A percentile compares a stretch with the other conserved stretches of the same genome.
Evolutionary conservation across 805 yeast genomes (phyloP).

Genomic region (Kodamaea kaohsiungensis): DNA sequence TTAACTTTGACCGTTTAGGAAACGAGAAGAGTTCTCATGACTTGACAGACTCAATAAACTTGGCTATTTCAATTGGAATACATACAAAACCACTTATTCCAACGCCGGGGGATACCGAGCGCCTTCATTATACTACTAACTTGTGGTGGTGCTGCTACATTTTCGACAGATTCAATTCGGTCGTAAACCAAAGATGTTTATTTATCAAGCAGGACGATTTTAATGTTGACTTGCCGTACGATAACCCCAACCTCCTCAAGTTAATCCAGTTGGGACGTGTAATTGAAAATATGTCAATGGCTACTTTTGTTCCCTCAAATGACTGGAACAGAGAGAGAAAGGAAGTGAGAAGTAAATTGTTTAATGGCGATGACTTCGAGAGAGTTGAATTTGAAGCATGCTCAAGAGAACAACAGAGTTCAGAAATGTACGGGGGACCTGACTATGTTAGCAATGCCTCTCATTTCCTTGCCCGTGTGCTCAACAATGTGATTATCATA

Average conservation of each 20-base stretch:
- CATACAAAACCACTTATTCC: constrained; percentile 23
- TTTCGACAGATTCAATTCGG: constrained; percentile 34
- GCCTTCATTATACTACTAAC: constrained; percentile 20
- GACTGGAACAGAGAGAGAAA: constrained; percentile 15
- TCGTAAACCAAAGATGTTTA: constrained; percentile 27
- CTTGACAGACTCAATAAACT: constrained; percentile 28
- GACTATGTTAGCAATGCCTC: constrained; percentile 21
- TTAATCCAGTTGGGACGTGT: constrained; percentile 29
- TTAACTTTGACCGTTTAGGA: constrained; percentile 27
- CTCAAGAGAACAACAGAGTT: constrained; percentile 17
- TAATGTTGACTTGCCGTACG: constrained; percentile 33
- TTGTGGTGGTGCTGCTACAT: constrained; percentile 38
- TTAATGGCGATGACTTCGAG: constrained; percentile 28
- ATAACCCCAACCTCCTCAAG: constrained; percentile 23
- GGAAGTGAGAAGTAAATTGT: constrained; percentile 19
- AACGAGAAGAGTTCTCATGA: constrained; percentile 34
- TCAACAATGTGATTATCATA: constrained; percentile 28
- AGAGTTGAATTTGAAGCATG: constrained; percentile 28
- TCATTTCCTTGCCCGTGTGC: constrained; percentile 28
- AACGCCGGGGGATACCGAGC: constrained; percentile 9
- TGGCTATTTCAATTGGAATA: constrained; percentile 26
- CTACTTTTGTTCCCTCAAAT: constrained; percentile 25
- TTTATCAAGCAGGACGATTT: constrained; percentile 34
- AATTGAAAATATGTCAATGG: constrained; percentile 25
- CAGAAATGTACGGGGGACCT: constrained; percentile 1